Evolutionary conservation across 805 yeast species (phyloP).

Genomic region (Ogataea saltuana): DNA sequence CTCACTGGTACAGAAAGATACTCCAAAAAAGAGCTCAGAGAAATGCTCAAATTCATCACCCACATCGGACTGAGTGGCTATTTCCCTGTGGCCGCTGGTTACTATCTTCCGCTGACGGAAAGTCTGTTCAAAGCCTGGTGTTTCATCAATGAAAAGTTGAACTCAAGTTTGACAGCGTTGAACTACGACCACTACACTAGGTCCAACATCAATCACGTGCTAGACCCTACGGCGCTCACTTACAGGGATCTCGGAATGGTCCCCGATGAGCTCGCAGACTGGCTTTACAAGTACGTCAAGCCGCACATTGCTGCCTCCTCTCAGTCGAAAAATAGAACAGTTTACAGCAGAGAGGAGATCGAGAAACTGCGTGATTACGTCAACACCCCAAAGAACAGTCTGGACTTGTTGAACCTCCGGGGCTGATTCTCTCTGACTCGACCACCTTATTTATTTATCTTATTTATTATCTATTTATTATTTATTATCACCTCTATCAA

Average conservation of each 20-base stretch:
- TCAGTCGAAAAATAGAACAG: slow-evolving; percentile 39
- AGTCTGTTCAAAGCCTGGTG: slow-evolving; percentile 32
- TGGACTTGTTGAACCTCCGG: slow-evolving; percentile 34
- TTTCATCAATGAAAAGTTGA: slow-evolving; percentile 44
- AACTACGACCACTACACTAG: slow-evolving; percentile 78
- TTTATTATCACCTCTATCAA: not conserved
- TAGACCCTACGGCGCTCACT: slow-evolving; percentile 60
- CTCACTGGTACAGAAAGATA: slow-evolving; percentile 70
- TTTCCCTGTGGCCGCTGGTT: slow-evolving; percentile 40
- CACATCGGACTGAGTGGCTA: slow-evolving; percentile 38
- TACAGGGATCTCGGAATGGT: slow-evolving; percentile 72
- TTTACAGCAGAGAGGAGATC: slow-evolving; percentile 39
- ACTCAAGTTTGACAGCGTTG: slow-evolving; percentile 40
- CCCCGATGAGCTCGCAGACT: slow-evolving; percentile 53
- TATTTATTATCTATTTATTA: slow-evolving; percentile 4
- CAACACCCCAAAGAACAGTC: slow-evolving; percentile 36
- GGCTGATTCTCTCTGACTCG: slow-evolving; percentile 15
- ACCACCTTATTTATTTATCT: slow-evolving; percentile 3
- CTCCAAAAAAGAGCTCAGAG: slow-evolving; percentile 62
- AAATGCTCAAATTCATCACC: slow-evolving; percentile 56
- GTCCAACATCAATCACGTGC: slow-evolving; percentile 63
- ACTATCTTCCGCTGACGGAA: slow-evolving; percentile 43
- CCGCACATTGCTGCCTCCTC: slow-evolving; percentile 38
- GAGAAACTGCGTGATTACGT: slow-evolving; percentile 38
- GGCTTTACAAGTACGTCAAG: slow-evolving; percentile 45